Base-by-base conservation (phyloP, 352 stramenopile species). In the Phytophthora gonapodyides region DNA sequence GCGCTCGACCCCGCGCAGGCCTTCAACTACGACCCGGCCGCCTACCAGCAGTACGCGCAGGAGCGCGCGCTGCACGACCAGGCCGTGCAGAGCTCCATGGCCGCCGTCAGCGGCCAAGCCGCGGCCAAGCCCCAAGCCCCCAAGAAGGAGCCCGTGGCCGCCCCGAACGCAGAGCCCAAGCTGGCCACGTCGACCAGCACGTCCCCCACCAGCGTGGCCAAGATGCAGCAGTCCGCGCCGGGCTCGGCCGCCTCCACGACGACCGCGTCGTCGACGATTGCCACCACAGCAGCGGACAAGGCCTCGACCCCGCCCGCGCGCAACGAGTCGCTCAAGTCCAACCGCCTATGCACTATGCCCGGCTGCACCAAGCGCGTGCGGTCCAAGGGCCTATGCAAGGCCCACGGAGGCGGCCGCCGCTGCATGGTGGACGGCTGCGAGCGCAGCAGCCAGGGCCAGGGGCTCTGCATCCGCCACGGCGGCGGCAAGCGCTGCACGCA, bases 381-480 rank as follows among this genome's bases (percentile, higher is more conserved):
- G 24, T 93, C 84, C 40, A 92, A 93, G 71, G 86, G 86, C 1
- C 69, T 95, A 1, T 95, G 86, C 71, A 95, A 93, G 59, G 84
- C 84, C 3, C 86, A 95, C 60, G 86, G 86, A 10, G 86, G 84
- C 10, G 86, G 84, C 42, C 80, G 82, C 6, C 78, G 80, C 38
- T 96, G 88, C 54, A 88, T 90, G 73, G 80, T 94, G 2, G 80
- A 90, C 58, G 85, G 82, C 10, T 96, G 88, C 49, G 82, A 92
- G 24, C 83, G 85, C 47, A 89, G 80, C 62, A 88, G 76, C 51
- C 87, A 96, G 56, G 84, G 87, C 47, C 83, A 94, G 61, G 86
- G 86, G 0, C 67, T 90, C 1, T 96, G 87, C 59, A 93, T 93
- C 49, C 85, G 86, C 40, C 87, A 96, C 58, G 85, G 87, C 12